These are phyloP conservation scores for Penicillium pulvis DNA, from an alignment of 495 filamentous ascomycete genomes.

Conservation along the genomic window DNA sequence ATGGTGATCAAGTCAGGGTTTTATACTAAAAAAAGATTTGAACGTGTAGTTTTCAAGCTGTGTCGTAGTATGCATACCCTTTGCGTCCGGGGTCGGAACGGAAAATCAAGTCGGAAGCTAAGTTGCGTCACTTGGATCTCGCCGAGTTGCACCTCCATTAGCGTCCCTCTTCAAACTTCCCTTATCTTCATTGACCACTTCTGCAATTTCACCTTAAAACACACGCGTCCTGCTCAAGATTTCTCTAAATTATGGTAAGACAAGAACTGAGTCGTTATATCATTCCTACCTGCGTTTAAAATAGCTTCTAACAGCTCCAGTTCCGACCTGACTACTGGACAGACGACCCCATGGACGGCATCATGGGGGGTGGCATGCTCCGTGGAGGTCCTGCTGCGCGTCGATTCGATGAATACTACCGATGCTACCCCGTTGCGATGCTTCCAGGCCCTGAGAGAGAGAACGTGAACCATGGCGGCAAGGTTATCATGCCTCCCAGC, in stretches of 20 bases:
- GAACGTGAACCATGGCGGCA: constrained; percentile 92
- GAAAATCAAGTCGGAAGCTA: constrained; percentile 46
- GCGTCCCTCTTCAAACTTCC: background rate
- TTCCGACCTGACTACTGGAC: constrained; percentile 57
- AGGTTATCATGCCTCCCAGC: constrained; percentile 93
- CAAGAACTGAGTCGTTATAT: background rate
- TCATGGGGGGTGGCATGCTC: constrained; percentile 44
- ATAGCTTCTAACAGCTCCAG: constrained; percentile 36
- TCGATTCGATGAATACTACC: constrained; percentile 96
- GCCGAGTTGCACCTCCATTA: constrained; percentile 1
- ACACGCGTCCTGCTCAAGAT: constrained; percentile 1
- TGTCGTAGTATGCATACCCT: constrained; percentile 20
- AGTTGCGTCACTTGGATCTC: constrained; percentile 44
- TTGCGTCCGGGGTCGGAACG: constrained; percentile 44
- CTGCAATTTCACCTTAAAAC: background rate
- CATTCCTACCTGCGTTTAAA: background rate
- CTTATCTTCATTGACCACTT: constrained; percentile 5
- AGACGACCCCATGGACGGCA: constrained; percentile 58
- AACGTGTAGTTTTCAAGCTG: constrained; percentile 7
- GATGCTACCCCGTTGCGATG: constrained; percentile 93
- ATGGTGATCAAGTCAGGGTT: constrained; percentile 38
- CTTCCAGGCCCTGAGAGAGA: constrained; percentile 89
- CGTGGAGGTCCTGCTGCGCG: constrained; percentile 45
- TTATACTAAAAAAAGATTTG: background rate
- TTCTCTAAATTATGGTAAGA: constrained; percentile 31